A percentile compares a stretch with the other conserved stretches of the same genome.
These are phyloP conservation scores for Haematococcus sp. DNA, from an alignment of 139 green algal genomes.

Conservation along the genomic window DNA sequence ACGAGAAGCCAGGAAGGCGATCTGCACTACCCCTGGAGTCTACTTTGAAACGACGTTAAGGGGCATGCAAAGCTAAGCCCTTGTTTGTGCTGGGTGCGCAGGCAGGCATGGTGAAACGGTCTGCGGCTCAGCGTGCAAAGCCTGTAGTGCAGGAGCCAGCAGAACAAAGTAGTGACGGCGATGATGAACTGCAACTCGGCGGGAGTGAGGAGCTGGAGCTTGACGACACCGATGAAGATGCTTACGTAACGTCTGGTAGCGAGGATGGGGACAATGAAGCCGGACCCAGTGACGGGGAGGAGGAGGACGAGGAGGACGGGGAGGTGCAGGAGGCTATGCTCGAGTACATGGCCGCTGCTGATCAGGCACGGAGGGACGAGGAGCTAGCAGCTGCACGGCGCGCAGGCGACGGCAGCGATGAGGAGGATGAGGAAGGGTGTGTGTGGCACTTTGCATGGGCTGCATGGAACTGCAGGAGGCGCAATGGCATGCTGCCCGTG, in stretches of 20 bases:
- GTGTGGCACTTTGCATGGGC: not conserved
- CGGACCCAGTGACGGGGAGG: slow-evolving; percentile 14
- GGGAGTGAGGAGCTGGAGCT: not conserved
- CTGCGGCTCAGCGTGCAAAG: not conserved
- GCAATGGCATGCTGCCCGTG: no score
- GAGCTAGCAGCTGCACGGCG: not conserved
- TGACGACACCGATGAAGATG: slow-evolving; percentile 8
- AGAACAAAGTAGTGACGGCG: not conserved
- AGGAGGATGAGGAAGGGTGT: slow-evolving; percentile 16
- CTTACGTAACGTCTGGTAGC: slow-evolving; percentile 37
- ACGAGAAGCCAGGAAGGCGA: no score
- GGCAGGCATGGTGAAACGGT: not conserved
- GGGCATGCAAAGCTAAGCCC: no score
- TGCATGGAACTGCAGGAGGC: not conserved
- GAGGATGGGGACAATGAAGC: slow-evolving; percentile 48
- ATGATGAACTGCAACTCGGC: not conserved
- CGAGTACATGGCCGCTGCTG: slow-evolving; percentile 40
- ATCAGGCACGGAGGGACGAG: slow-evolving; percentile 4
- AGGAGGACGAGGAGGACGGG: slow-evolving; percentile 50
- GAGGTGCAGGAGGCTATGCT: slow-evolving; percentile 55
- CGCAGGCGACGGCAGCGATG: slow-evolving; percentile 10
- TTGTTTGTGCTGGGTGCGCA: not conserved
- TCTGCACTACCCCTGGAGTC: no score
- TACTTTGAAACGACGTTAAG: no score
- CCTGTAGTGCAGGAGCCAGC: not conserved